Base-by-base conservation (phyloP, 441 rosid species). In the Pelargonium citronellum region DNA sequence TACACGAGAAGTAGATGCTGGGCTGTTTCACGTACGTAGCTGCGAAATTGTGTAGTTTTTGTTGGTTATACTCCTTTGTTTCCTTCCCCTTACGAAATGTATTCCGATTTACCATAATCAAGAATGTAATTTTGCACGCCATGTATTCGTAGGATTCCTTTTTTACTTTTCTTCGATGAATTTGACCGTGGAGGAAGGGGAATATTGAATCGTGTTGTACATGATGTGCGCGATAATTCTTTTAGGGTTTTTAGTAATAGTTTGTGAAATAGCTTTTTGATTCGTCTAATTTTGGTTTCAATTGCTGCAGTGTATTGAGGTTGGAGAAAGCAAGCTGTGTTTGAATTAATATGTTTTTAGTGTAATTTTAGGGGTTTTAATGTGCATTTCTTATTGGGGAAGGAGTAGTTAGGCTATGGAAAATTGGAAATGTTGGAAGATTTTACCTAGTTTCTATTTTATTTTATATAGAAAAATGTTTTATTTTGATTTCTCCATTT, bases 211-310 rank as follows among this genome's bases (percentile, higher is more conserved):
- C 71, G 68, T 84, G 80, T 71, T 86, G 92, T 87, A 82, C 80
- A 83, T 87, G 87, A 79, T 78, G 78, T 79, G 81, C 74, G 89
- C 74, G 89, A 75, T 75, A 60, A 73, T 81, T 82, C 72, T 74
- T 80, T 72, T 77, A 81, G 86, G 79, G 72, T 74, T 34, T 71
- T 70, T 77, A 78, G 82, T 72, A 66, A 73, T 79, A 82, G 85
- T 67, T 75, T 71, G 73, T 73, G 77, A 64, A 77, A 72, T 79
- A 68, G 79, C 68, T 75, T 71, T 66, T 30, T 34, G 39, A 34
- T 34, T 34, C 6, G 0, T 34, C 39, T 34, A 34, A 34, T 34
- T 34, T 34, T 34, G 39, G 7, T 34, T 34, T 34, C 1, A 34
- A 34, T 34, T 34, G 39, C 39, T 34, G 39, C 39, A 34, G 39